Evolutionary conservation across 2,329 filamentous ascomycete genomes (phyloP).

Genomic region (Cadophora sp.): DNA sequence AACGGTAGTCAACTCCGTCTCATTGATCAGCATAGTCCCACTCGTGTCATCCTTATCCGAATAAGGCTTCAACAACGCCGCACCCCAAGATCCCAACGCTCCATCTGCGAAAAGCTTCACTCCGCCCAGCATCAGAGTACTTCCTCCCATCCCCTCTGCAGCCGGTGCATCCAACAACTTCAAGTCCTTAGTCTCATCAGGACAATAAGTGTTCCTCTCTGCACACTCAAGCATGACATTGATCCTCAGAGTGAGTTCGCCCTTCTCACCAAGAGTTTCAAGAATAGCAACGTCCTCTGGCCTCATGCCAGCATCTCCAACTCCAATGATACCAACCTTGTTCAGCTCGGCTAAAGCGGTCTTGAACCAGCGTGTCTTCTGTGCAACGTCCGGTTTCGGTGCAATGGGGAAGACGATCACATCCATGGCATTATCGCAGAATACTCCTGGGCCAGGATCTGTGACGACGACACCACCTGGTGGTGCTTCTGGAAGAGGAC

Average conservation of each 20-base stretch:
- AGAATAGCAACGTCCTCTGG: conserved; percentile 62
- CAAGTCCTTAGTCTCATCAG: conserved; percentile 53
- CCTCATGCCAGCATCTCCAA: conserved; percentile 71
- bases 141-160: conserved; percentile 31
- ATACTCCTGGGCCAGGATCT: conserved; percentile 69
- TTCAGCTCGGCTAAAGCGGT: conserved; percentile 69
- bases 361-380: conserved; percentile 61
- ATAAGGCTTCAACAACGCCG: conserved; percentile 75
- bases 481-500: conserved; percentile 53
- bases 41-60: conserved; percentile 65
- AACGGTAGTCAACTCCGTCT: conserved; percentile 61
- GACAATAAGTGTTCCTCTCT: conserved; percentile 69
- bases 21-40: conserved; percentile 71
- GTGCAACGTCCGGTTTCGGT: conserved; percentile 60
- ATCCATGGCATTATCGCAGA: conserved; percentile 77
- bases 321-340: conserved; percentile 69
- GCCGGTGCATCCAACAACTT: conserved; percentile 29
- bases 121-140: conserved; percentile 60
- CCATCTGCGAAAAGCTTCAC: conserved; percentile 77
- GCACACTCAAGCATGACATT: conserved; percentile 74
- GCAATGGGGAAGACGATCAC: conserved; percentile 59
- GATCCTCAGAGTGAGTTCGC: conserved; percentile 67
- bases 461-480: conserved; percentile 70
- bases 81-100: conserved; percentile 74
- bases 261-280: conserved; percentile 55